Evolutionary conservation across 2,329 filamentous ascomycete species (phyloP), one percentile per base, ranked within the genome.

Genomic region (Fusarium sp.): DNA sequence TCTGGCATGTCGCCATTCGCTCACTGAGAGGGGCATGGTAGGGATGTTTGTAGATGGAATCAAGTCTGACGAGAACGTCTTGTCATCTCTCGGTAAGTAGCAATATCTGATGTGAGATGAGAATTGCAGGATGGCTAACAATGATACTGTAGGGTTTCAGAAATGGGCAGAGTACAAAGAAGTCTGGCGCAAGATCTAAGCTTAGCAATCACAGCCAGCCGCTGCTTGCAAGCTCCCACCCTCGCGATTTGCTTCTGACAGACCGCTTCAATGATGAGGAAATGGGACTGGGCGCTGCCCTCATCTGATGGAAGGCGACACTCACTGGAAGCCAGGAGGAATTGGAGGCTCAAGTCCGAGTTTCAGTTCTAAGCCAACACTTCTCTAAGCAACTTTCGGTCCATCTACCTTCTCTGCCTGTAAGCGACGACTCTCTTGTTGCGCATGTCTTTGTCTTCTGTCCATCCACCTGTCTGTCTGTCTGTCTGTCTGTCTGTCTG

Each of bases 151-250:
- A 91, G 89, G 89, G 14, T 91, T 90, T 74, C 84, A 84, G 68
- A 88, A 88, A 80, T 91, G 89, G 89, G 88, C 89, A 56, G 83
- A 82, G 73, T 91, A 91, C 77, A 85, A 81, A 79, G 88, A 91
- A 64, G 81, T 88, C 20, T 91, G 88, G 88, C 85, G 84, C 67
- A 81, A 85, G 76, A 76, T 84, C 63, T 81, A 64, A 79, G 35
- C 37, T 54, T 11, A 54, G 22, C 61, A 52, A 39, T 58, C 35
- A 24, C 41, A 20, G 37, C 18, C 39, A 59, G 27, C 41, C 35
- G 22, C 41, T 50, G 37, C 60, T 29, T 18, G 61, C 24, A 52
- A 73, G 50, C 57, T 65, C 50, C 20, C 31, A 66, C 59, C 57
- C 54, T 22, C 27, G 48, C 22, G 24, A n/a, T 50, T 54, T 29